These are phyloP conservation scores for Geotrichum restrictum DNA, from an alignment of 1,139 yeast genomes.

Conservation along the genomic window DNA sequence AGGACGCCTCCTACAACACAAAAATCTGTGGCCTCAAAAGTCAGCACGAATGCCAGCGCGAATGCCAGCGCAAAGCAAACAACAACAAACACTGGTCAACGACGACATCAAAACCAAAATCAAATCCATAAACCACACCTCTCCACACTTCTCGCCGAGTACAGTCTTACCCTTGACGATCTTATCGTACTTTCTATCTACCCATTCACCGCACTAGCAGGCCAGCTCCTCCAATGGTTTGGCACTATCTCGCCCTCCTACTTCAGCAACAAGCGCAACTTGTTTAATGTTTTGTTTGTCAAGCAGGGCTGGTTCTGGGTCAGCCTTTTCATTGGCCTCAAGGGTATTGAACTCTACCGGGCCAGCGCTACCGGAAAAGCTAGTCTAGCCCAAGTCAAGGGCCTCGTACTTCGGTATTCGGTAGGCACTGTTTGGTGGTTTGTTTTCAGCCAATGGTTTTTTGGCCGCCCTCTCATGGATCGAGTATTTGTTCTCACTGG, in stretches of 20 bases:
- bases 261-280: constrained; percentile 59
- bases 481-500: constrained; percentile 74
- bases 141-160: background rate
- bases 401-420: constrained; percentile 38
- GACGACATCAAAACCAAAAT: background rate
- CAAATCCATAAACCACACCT: background rate
- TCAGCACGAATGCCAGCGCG: too few relatives aligned
- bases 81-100: background rate
- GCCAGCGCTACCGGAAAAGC: background rate
- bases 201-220: constrained; percentile 34
- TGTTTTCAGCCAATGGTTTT: constrained; percentile 82
- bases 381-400: constrained; percentile 1
- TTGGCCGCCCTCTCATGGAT: constrained; percentile 89
- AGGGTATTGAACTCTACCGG: constrained; percentile 4
- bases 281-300: constrained; percentile 70
- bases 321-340: constrained; percentile 41
- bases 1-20: background rate
- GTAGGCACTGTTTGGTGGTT: constrained; percentile 74
- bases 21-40: too few relatives aligned
- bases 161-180: constrained; percentile 3
- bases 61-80: background rate
- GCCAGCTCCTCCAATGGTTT: constrained; percentile 30
- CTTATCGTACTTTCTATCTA: constrained; percentile 28
- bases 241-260: constrained; percentile 30
- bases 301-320: constrained; percentile 94